Base-by-base conservation (phyloP, 805 yeast species). In the Kluyveromyces dobzhanskii region DNA sequence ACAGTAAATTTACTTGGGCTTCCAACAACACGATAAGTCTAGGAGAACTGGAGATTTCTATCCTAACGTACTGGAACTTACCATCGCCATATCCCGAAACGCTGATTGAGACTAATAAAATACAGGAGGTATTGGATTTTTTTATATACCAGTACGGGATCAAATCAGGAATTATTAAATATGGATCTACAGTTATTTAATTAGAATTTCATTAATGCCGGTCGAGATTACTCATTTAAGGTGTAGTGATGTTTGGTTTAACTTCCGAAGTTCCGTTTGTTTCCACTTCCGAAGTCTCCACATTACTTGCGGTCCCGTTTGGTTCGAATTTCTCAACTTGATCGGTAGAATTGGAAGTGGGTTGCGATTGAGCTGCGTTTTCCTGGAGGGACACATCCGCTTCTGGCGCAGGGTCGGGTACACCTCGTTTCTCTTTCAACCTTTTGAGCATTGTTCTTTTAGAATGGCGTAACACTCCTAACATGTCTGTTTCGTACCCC, bases 401-500 rank as follows among this genome's bases (percentile, higher is more conserved):
- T 12, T 27, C 30, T 27, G 6, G 7, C 7, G 6, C 13, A 27
- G 30, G 16, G 30, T 27, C n/a, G 16, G 30, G 16, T n/a, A 12
- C 29, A 23, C 21, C 21, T 5, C 30, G 37, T 4, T 34, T 21
- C 19, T 34, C 30, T 13, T 17, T 24, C 19, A 34, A 17, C 19
- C 19, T 34, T n/a, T 34, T 24, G 17, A 34, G 21, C 30, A 34
- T 7, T 34, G 19, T 10, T 16, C 37, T 34, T 26, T 34, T 34
- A n/a, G 37, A 34, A 14, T 34, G 37, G 23, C 37, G 37, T n/a
- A 34, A 12, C 13, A 34, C 37, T 14, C 37, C 37, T 16, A 34
- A 17, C 37, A 45, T 40, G 39, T 59, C 64, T 3, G 64, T 59
- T 42, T 61, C 64, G 40, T 55, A 57, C 3, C 63, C 64, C 12